Evolutionary conservation across 495 filamentous ascomycete species (phyloP).

Genomic region (Neurospora sp.): DNA sequence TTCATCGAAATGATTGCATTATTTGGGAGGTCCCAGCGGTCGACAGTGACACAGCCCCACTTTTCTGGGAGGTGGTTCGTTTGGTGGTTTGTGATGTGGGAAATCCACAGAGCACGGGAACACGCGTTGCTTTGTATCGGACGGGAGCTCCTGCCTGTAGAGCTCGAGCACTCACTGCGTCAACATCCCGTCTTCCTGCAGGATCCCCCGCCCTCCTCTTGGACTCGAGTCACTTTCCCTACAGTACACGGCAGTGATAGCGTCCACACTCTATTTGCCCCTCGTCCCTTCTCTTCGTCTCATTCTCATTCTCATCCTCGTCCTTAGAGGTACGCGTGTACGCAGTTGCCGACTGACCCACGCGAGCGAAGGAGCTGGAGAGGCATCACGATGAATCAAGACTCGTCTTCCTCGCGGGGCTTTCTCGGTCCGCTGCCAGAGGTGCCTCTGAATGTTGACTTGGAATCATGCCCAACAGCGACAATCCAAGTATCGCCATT

Average conservation of each 20-base stretch:
- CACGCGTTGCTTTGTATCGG: neutral
- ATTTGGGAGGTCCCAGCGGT: neutral
- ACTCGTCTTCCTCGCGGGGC: neutral
- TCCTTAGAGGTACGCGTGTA: neutral
- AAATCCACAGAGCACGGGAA: neutral
- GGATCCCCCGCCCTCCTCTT: neutral
- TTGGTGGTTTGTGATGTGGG: neutral
- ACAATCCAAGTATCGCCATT: neutral
- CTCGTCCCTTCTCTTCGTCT: neutral
- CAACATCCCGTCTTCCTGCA: neutral
- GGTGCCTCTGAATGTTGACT: neutral
- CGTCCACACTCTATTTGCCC: neutral
- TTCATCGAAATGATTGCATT: neutral
- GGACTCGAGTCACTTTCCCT: neutral
- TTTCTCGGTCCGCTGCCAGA: neutral
- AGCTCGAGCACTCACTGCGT: neutral
- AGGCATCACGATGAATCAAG: neutral
- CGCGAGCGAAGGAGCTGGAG: neutral
- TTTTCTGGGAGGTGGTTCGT: neutral
- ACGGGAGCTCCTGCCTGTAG: neutral
- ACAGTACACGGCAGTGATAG: neutral
- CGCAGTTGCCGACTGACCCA: neutral
- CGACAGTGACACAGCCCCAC: neutral
- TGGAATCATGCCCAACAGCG: neutral
- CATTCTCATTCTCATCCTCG: neutral